Evolutionary conservation across 2,329 filamentous ascomycete genomes (phyloP), one percentile per base, ranked within the genome.

Genomic region (Cercospora beticola): DNA sequence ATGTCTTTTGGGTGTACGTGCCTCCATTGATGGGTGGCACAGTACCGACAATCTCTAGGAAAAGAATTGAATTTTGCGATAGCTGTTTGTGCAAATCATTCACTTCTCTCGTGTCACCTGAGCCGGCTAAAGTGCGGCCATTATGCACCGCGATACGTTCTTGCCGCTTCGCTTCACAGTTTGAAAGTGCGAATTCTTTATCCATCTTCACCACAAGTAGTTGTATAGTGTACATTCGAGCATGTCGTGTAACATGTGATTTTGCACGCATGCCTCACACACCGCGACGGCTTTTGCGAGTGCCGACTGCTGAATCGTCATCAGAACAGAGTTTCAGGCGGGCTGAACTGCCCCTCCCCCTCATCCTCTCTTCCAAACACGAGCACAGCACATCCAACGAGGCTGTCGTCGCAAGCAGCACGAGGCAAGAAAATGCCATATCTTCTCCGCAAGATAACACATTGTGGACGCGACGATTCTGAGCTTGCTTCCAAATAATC

Each of bases 401-500:
- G 5, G 9, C 33, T 60, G 23, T 12, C 9, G 10, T 16, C 26
- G 14, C 30, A 16, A 26, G 33, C 18, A 46, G 2, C 18, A n/a
- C 58, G 10, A 61, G 23, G 49, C 58, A 43, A 23, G 23, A 6
- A n/a, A 26, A 21, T 16, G 21, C 16, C 21, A 43, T n/a, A 40
- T 12, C 58, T 26, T 61, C 23, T 16, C 23, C 23, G 49, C 23
- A 54, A 54, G 5, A 43, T 18, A 46, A 36, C 16, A 14, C 33
- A 21, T 43, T 7, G 30, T 58, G 16, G 56, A 5, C 30, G 16
- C 7, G 18, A 18, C 28, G 56, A 28, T n/a, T 28, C 2, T 26
- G 18, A 62, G 40, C 33, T 62, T n/a, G 26, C 43, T 64, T 64
- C 62, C 62, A 64, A 64, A 64, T 64, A 56, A 18, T 5, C n/a